Evolutionary conservation across 148 eudicot species (phyloP), one percentile per base, ranked within the genome.

Genomic region (Amaranthus palmeri): DNA sequence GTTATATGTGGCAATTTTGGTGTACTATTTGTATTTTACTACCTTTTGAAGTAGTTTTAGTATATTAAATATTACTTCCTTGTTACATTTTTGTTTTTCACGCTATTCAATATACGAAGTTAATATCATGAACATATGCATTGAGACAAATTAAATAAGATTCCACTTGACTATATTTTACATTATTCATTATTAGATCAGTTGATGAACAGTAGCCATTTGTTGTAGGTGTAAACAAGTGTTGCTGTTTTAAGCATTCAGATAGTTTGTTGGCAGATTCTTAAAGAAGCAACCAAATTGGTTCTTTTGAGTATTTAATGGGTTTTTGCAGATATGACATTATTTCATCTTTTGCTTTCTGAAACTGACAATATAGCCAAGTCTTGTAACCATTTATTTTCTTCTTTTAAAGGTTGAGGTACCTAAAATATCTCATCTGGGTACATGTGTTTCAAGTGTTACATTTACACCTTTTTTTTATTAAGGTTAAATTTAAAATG

Each of bases 231-330:
- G 42, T 74, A 51, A n/a, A 65, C 75, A 79, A 79, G 65, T 78
- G 81, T 78, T n/a, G 46, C 72, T 68, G 7, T 61, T 71, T 69
- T 15, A 68, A 45, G 66, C 71, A 63, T 54, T 67, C 67, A 73
- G 73, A 63, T 62, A 70, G 74, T 62, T 61, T 78, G 11, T 68
- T 77, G 62, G 51, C 67, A 77, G 77, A 44, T 64, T 76, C 77
- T 77, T 74, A 62, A 81, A 81, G 84, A 77, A 74, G 65, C 69
- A 52, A 77, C 78, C 84, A 81, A 70, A 65, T 59, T 77, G 67
- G 61, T 74, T 68, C 84, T 81, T 81, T 81, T 77, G 72, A 73
- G 69, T 69, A 78, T 68, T 78, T 7, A 73, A 68, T 73, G 44
- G 48, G 15, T 36, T n/a, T 12, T 58, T 67, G 49, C 54, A 18